phyloP scores from a whole-genome alignment of 2,329 filamentous ascomycete genomes.

The Aspergillus brasiliensis region DNA sequence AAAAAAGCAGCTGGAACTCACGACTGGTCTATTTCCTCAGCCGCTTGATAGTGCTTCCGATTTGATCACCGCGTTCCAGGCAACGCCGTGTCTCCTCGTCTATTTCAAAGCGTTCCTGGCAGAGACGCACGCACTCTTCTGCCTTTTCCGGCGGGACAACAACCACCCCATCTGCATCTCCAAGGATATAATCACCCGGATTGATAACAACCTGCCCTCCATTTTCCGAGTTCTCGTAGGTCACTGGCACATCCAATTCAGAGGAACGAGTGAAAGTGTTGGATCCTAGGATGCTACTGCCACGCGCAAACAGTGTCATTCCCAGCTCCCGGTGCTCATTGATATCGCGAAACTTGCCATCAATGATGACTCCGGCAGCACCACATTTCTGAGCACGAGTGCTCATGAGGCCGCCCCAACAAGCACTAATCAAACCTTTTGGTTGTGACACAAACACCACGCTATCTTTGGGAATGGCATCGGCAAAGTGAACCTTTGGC shows the following conservation, averaged over 20 bases:
- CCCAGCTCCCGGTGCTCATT: slow-evolving; percentile 34
- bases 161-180: slow-evolving; percentile 35
- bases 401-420: slow-evolving; percentile 45
- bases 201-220: slow-evolving; percentile 28
- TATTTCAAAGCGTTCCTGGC: slow-evolving; percentile 36
- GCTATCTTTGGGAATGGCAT: slow-evolving; percentile 35
- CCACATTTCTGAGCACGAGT: slow-evolving; percentile 37
- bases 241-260: slow-evolving; percentile 37
- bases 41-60: slow-evolving; percentile 39
- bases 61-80: slow-evolving; percentile 34
- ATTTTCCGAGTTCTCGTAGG: slow-evolving; percentile 27
- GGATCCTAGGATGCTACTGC: slow-evolving; percentile 34
- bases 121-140: slow-evolving; percentile 35
- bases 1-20: background rate
- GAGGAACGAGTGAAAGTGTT: slow-evolving; percentile 39
- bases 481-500: slow-evolving; percentile 38
- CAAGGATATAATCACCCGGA: slow-evolving; percentile 40
- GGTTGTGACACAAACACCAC: slow-evolving; percentile 44
- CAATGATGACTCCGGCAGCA: slow-evolving; percentile 42
- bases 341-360: slow-evolving; percentile 43
- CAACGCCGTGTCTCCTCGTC: slow-evolving; percentile 38
- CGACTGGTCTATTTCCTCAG: slow-evolving; percentile 31
- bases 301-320: slow-evolving; percentile 36
- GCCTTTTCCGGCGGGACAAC: slow-evolving; percentile 24
- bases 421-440: slow-evolving; percentile 34